These are phyloP conservation scores for Botrytis sinoallii DNA, from an alignment of 2,329 filamentous ascomycete genomes.

Conservation along the genomic window DNA sequence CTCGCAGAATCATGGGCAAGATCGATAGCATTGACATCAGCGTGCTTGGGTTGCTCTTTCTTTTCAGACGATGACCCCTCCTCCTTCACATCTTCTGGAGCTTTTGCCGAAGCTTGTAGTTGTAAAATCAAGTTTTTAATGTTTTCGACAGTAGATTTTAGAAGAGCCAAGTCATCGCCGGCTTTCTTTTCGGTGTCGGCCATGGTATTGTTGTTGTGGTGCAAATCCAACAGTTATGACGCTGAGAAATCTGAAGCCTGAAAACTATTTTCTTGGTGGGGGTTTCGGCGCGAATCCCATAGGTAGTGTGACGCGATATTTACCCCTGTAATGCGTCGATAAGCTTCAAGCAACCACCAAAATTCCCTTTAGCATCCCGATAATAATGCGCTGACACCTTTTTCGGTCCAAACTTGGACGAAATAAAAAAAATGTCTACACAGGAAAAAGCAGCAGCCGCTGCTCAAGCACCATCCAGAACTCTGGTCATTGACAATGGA, in stretches of 20 bases:
- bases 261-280: conserved; percentile 14
- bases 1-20: conserved; percentile 69
- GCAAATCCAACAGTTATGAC: neutral
- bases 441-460: conserved; percentile 50
- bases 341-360: conserved; percentile 8
- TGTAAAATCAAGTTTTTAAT: conserved; percentile 29
- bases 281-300: conserved; percentile 1
- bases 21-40: conserved; percentile 54
- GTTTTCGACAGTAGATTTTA: conserved; percentile 31
- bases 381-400: neutral
- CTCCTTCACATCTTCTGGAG: neutral
- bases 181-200: conserved; percentile 20
- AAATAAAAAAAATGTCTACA: conserved; percentile 13
- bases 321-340: neutral
- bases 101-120: conserved; percentile 25
- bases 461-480: conserved; percentile 55
- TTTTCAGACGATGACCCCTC: conserved; percentile 19
- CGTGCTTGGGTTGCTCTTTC: conserved; percentile 15
- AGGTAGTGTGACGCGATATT: neutral
- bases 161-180: conserved; percentile 25
- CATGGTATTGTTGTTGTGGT: conserved; percentile 21
- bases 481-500: conserved; percentile 91
- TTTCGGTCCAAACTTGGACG: neutral
- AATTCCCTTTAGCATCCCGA: neutral
- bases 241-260: neutral